Conservation (phyloP, 257 asterid genomes). For the Solanum pinnatisectum region DNA sequence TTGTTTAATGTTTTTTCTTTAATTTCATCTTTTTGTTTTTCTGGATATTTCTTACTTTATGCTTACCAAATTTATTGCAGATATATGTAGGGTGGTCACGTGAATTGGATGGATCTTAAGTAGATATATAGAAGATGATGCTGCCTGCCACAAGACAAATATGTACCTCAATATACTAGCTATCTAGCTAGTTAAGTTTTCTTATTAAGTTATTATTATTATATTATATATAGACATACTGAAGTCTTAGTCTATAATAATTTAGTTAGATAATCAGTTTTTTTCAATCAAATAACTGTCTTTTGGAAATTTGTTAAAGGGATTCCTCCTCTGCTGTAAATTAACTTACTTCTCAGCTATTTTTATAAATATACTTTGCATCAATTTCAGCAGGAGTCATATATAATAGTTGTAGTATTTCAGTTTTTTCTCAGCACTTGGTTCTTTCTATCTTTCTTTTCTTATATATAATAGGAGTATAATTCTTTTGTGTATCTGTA, state of each 20-base stretch:
- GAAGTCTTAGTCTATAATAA: not conserved
- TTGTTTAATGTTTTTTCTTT: not conserved
- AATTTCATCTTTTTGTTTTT: not conserved
- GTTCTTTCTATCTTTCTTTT: not conserved
- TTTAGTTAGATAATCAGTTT: not conserved
- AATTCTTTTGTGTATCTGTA: not conserved
- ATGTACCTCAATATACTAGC: not conserved
- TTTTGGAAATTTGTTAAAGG: not conserved
- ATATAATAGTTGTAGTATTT: not conserved
- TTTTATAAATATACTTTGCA: not conserved
- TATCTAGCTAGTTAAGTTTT: not conserved
- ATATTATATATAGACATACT: not conserved
- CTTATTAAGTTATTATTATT: not conserved
- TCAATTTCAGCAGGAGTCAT: not conserved
- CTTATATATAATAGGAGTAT: too few species aligned
- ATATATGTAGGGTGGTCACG: not conserved
- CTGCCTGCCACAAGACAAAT: not conserved
- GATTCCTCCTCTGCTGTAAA: not conserved
- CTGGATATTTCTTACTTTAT: not conserved
- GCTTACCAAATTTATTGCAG: not conserved
- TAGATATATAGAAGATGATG: not conserved
- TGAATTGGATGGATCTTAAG: not conserved
- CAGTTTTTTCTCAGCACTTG: not conserved
- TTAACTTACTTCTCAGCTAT: not conserved
- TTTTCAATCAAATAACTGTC: not conserved